These are phyloP conservation scores for Aureobasidium sp. DNA, from an alignment of 2,329 filamentous ascomycete genomes.

Conservation along the genomic window DNA sequence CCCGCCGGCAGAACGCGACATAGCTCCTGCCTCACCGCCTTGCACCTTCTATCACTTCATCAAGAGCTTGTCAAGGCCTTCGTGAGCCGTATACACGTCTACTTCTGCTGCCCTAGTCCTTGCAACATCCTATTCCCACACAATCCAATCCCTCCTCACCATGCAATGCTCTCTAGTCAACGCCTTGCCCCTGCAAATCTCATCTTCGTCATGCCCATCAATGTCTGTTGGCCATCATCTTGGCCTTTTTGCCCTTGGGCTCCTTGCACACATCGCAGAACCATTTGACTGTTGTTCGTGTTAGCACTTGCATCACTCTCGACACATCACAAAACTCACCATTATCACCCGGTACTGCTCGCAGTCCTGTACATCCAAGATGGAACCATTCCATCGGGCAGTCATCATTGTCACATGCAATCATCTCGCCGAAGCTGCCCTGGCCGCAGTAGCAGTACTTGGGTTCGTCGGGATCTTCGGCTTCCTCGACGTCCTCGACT, in stretches of 20 bases:
- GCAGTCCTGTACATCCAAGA: constrained; percentile 54
- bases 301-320: background rate
- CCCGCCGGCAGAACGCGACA: background rate
- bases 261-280: constrained; percentile 43
- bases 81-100: background rate
- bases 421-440: constrained; percentile 58
- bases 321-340: constrained; percentile 20
- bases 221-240: constrained; percentile 4
- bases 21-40: background rate
- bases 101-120: background rate
- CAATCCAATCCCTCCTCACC: background rate
- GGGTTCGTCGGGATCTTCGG: constrained; percentile 47
- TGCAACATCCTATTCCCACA: background rate
- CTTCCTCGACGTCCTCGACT: constrained; percentile 41
- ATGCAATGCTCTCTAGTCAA: background rate
- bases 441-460: constrained; percentile 59
- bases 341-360: constrained; percentile 48
- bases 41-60: background rate
- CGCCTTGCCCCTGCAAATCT: background rate
- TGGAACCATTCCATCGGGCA: constrained; percentile 61
- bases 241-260: constrained; percentile 8
- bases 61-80: background rate
- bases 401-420: constrained; percentile 56
- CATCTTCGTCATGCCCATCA: constrained; percentile 3
- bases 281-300: constrained; percentile 29